phyloP scores from a whole-genome alignment of 2,329 filamentous ascomycete species.

The Fusarium tupiense region DNA sequence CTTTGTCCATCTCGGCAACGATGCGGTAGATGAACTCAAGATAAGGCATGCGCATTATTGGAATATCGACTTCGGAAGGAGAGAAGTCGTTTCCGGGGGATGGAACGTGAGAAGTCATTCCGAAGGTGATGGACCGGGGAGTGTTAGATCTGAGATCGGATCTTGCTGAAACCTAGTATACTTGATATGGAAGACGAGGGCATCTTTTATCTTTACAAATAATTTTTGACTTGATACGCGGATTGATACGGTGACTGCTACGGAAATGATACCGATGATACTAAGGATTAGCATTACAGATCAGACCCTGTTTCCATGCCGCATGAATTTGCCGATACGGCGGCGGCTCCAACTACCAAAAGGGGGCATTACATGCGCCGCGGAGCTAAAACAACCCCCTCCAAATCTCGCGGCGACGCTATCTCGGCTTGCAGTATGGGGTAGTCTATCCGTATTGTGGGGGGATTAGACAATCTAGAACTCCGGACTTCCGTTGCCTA shows the following conservation, averaged over 20 bases:
- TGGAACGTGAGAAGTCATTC: constrained; percentile 16
- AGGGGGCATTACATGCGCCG: not conserved
- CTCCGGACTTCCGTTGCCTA: not conserved
- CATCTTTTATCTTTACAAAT: constrained; percentile 16
- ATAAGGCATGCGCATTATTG: constrained; percentile 33
- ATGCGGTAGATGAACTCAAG: constrained; percentile 37
- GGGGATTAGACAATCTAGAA: not conserved
- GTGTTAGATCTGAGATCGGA: not conserved
- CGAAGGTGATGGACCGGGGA: not conserved
- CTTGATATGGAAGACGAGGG: not conserved
- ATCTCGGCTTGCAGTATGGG: not conserved
- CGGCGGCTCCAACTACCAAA: not conserved
- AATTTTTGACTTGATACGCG: not conserved
- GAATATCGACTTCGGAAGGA: not conserved
- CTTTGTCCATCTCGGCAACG: constrained; percentile 32
- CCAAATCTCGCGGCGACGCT: not conserved
- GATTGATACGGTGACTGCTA: not conserved
- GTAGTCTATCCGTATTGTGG: not conserved
- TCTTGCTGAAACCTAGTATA: not conserved
- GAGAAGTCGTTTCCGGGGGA: constrained; percentile 31
- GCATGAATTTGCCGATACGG: not conserved
- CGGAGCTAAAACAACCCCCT: not conserved
- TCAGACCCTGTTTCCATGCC: not conserved
- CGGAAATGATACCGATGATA: not conserved
- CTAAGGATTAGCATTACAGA: not conserved